Conservation (phyloP, 768 basidiomycete species). For the Pisolithus tinctorius region DNA sequence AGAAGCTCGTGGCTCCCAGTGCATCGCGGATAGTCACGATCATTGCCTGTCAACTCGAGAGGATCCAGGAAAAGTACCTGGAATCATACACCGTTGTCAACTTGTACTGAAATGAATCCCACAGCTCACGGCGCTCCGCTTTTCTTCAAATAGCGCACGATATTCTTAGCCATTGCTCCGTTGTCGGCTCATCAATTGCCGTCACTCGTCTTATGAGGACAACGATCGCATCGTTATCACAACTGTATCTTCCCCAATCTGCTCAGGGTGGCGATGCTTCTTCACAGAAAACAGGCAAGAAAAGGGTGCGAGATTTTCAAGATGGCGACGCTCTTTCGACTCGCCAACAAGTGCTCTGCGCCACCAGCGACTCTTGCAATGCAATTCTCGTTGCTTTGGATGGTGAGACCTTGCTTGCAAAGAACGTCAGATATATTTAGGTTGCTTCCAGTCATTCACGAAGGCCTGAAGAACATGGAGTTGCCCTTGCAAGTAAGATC, state of each 20-base stretch:
- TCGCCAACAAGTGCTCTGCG: constrained; percentile 40
- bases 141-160: constrained; percentile 40
- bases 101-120: constrained; percentile 3
- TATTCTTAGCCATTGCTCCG: constrained; percentile 38
- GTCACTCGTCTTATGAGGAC: constrained; percentile 50
- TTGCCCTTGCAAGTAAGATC: constrained; percentile 51
- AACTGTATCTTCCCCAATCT: constrained; percentile 38
- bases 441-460: constrained; percentile 38
- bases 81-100: neutral
- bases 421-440: constrained; percentile 2
- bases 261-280: constrained; percentile 2
- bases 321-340: constrained; percentile 65
- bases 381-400: constrained; percentile 48
- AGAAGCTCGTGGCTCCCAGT: constrained; percentile 50
- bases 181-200: constrained; percentile 41
- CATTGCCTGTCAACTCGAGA: constrained; percentile 59
- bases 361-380: constrained; percentile 43
- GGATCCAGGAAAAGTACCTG: constrained; percentile 41
- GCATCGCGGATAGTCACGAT: constrained; percentile 43
- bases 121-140: constrained; percentile 32
- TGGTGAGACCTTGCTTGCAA: constrained; percentile 35
- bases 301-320: constrained; percentile 63
- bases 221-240: constrained; percentile 41
- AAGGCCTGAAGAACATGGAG: constrained; percentile 42
- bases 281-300: constrained; percentile 50